phyloP scores from a whole-genome alignment of 2,329 filamentous ascomycete species.

The Thelonectria olida region DNA sequence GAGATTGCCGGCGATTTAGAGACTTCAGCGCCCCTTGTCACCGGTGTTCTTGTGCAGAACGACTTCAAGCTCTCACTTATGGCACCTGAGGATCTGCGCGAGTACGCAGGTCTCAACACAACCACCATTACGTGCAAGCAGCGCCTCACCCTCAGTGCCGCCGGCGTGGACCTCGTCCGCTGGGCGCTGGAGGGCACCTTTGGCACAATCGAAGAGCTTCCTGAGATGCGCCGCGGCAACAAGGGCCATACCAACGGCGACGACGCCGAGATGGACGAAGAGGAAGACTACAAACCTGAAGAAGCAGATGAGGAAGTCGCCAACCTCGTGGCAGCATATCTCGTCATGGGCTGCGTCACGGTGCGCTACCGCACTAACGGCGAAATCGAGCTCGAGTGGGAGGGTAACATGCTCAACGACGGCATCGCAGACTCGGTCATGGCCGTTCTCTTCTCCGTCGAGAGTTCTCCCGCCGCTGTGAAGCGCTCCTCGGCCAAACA shows the following conservation, averaged over 20 bases:
- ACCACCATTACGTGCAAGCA: slow-evolving; percentile 95
- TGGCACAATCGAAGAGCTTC: slow-evolving; percentile 79
- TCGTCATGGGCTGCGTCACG: slow-evolving; percentile 90
- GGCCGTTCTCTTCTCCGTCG: slow-evolving; percentile 89
- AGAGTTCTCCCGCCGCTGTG: slow-evolving; percentile 93
- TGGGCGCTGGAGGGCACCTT: slow-evolving; percentile 97
- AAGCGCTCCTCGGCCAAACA: slow-evolving; percentile 66
- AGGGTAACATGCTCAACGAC: slow-evolving; percentile 97
- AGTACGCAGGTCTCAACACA: slow-evolving; percentile 96
- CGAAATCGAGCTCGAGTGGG: slow-evolving; percentile 93
- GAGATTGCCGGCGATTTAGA: slow-evolving; percentile 33
- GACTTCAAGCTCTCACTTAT: slow-evolving; percentile 98
- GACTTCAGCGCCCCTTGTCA: slow-evolving; percentile 68
- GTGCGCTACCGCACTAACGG: slow-evolving; percentile 81
- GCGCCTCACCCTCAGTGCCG: slow-evolving; percentile 85
- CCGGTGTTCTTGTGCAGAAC: slow-evolving; percentile 93
- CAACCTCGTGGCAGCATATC: slow-evolving; percentile 63
- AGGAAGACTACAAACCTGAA: slow-evolving; percentile 52
- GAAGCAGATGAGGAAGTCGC: slow-evolving; percentile 73
- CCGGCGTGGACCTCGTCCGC: slow-evolving; percentile 88
- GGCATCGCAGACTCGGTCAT: slow-evolving; percentile 97
- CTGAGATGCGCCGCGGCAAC: slow-evolving; percentile 58
- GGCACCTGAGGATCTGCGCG: slow-evolving; percentile 93
- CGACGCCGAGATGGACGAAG: slow-evolving; percentile 47
- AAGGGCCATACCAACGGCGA: slow-evolving; percentile 46